A percentile compares a stretch with the other conserved stretches of the same genome.
These are phyloP conservation scores for Tuber umbilicatum DNA, from an alignment of 495 filamentous ascomycete species.

Conservation along the genomic window DNA sequence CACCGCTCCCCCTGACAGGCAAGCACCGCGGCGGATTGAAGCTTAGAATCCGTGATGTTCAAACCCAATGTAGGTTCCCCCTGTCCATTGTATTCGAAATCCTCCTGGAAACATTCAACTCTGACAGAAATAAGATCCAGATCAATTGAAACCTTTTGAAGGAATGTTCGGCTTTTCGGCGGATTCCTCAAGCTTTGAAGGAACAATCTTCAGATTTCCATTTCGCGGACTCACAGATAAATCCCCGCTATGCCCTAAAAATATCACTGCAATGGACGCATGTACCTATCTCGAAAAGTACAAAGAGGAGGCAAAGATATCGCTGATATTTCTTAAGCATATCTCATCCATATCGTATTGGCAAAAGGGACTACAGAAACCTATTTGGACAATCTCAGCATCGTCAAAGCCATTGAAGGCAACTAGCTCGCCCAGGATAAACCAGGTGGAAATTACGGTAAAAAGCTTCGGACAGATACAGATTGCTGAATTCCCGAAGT, in stretches of 20 bases:
- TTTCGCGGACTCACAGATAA: slow-evolving; percentile 18
- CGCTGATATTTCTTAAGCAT: slow-evolving; percentile 22
- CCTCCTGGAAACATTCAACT: not conserved
- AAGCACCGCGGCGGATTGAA: slow-evolving; percentile 30
- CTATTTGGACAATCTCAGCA: slow-evolving; percentile 19
- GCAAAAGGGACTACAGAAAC: slow-evolving; percentile 4
- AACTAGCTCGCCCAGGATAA: not conserved
- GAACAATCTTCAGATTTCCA: slow-evolving; percentile 48
- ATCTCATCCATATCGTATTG: slow-evolving; percentile 25
- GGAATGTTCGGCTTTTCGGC: slow-evolving; percentile 41
- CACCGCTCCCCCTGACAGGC: slow-evolving; percentile 35
- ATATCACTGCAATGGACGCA: not conserved
- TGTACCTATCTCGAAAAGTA: slow-evolving; percentile 14
- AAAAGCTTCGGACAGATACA: not conserved
- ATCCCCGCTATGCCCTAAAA: not conserved
- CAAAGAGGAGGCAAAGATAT: slow-evolving; percentile 23
- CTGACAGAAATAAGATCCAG: slow-evolving; percentile 22
- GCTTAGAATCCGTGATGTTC: slow-evolving; percentile 26
- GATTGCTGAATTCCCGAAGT: not conserved
- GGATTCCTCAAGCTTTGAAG: slow-evolving; percentile 38
- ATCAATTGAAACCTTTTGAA: slow-evolving; percentile 46
- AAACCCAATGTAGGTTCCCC: slow-evolving; percentile 14
- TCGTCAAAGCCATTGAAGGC: not conserved
- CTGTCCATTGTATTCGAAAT: not conserved
- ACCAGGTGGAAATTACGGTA: not conserved